A percentile compares a stretch with the other conserved stretches of the same genome.
Conservation (phyloP, 768 basidiomycete genomes). For the Podaxis carcinomalis region DNA sequence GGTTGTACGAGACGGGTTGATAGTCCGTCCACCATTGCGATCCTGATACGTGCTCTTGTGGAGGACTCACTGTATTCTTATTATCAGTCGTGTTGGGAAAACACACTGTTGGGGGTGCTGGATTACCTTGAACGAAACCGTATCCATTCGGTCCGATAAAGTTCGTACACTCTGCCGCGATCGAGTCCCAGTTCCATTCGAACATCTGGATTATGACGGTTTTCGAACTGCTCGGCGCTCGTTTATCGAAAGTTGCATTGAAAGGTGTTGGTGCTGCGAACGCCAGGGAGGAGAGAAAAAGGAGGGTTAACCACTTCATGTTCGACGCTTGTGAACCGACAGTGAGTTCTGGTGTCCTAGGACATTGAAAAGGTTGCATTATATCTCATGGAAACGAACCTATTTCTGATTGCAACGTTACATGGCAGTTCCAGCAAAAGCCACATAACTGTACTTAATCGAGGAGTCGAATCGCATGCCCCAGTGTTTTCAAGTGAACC, state of each 20-base stretch:
- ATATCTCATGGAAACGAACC: too few relatives aligned
- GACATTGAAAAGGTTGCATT: background rate
- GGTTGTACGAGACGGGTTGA: slow-evolving; percentile 60
- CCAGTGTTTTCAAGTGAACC: too few relatives aligned
- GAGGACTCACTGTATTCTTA: slow-evolving; percentile 35
- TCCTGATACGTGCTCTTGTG: slow-evolving; percentile 56
- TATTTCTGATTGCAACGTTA: too few relatives aligned
- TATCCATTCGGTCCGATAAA: slow-evolving; percentile 70
- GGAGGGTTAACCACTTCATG: slow-evolving; percentile 1
- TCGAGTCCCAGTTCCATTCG: slow-evolving; percentile 58
- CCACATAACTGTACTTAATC: background rate
- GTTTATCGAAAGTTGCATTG: slow-evolving; percentile 6
- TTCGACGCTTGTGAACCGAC: background rate
- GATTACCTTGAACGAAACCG: slow-evolving; percentile 65
- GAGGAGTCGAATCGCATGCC: background rate
- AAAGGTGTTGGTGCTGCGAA: background rate
- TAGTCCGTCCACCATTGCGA: slow-evolving; percentile 75
- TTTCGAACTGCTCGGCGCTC: slow-evolving; percentile 19
- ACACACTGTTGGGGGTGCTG: background rate
- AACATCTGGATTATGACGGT: slow-evolving; percentile 69
- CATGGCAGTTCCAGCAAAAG: background rate
- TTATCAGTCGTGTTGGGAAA: background rate
- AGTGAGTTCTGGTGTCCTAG: background rate
- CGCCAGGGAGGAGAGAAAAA: background rate
- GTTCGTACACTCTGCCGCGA: slow-evolving; percentile 59